phyloP scores from a whole-genome alignment of 495 filamentous ascomycete species.

The Parachaetomium inaequale region DNA sequence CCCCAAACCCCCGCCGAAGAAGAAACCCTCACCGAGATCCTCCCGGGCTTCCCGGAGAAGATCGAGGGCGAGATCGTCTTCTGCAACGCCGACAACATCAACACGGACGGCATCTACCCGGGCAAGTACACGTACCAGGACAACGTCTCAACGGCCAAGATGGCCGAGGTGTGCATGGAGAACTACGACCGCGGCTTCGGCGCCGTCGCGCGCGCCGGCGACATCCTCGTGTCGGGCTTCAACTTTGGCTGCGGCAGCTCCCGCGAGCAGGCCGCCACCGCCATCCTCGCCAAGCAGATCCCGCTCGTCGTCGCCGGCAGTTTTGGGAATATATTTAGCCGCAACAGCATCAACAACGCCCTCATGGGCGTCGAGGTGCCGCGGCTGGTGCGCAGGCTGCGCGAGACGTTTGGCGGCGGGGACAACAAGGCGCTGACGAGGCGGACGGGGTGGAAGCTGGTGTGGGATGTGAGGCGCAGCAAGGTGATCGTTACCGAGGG shows the following conservation, averaged over 20 bases:
- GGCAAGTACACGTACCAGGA: conserved; percentile 83
- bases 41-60: conserved; percentile 66
- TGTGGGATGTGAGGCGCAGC: conserved; percentile 77
- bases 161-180: conserved; percentile 86
- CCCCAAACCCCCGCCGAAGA: too few species aligned
- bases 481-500: conserved; percentile 65
- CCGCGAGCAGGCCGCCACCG: conserved; percentile 85
- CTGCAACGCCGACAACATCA: conserved; percentile 69
- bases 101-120: conserved; percentile 83
- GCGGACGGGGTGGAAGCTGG: conserved; percentile 82
- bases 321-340: conserved; percentile 84
- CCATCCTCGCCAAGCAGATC: conserved; percentile 81
- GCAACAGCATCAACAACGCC: conserved; percentile 92
- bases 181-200: conserved; percentile 85
- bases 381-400: conserved; percentile 61
- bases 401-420: conserved; percentile 55
- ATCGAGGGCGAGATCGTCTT: conserved; percentile 67
- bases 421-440: conserved; percentile 62
- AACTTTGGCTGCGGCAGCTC: conserved; percentile 87
- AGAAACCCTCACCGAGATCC: conserved; percentile 51
- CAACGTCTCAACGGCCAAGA: conserved; percentile 65
- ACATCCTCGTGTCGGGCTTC: conserved; percentile 82
- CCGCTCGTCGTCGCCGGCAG: conserved; percentile 79
- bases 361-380: conserved; percentile 83
- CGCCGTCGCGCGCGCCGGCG: conserved; percentile 55